Evolutionary conservation across 108 stramenopile genomes (phyloP).

Genomic region (Heterococcus sp.): DNA sequence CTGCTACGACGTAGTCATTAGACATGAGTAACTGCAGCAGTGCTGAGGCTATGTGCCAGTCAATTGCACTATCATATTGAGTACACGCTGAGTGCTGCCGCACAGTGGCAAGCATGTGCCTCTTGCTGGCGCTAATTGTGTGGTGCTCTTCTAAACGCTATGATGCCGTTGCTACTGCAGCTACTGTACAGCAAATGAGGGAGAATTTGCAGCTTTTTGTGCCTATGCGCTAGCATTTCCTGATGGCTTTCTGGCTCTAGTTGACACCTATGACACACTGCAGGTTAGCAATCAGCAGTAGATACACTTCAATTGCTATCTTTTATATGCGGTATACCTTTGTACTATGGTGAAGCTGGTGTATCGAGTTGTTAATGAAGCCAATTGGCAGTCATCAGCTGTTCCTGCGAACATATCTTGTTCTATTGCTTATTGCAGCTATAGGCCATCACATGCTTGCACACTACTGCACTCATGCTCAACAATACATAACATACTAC

Average conservation of each 20-base stretch:
- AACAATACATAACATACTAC: too few species aligned
- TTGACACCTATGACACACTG: constrained; percentile 97
- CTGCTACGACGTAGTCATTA: neutral
- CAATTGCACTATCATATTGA: constrained; percentile 14
- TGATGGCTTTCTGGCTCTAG: constrained; percentile 79
- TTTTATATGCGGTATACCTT: neutral
- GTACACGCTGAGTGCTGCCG: neutral
- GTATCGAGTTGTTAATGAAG: neutral
- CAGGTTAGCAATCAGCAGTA: neutral
- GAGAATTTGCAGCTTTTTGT: constrained; percentile 93
- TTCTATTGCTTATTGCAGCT: neutral
- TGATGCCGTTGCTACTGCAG: constrained; percentile 9
- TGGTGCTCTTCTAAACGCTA: neutral
- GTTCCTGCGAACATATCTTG: neutral
- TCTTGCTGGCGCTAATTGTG: constrained; percentile 14
- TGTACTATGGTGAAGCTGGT: neutral
- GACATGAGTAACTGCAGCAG: neutral
- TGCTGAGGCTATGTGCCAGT: neutral
- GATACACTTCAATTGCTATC: neutral
- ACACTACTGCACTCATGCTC: too few species aligned
- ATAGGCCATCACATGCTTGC: neutral
- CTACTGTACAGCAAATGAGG: constrained; percentile 74
- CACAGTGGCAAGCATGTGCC: constrained; percentile 10
- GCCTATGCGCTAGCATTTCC: constrained; percentile 93
- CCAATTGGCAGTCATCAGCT: neutral